Evolutionary conservation across 805 yeast genomes (phyloP).

Genomic region (Candida bentonensis): DNA sequence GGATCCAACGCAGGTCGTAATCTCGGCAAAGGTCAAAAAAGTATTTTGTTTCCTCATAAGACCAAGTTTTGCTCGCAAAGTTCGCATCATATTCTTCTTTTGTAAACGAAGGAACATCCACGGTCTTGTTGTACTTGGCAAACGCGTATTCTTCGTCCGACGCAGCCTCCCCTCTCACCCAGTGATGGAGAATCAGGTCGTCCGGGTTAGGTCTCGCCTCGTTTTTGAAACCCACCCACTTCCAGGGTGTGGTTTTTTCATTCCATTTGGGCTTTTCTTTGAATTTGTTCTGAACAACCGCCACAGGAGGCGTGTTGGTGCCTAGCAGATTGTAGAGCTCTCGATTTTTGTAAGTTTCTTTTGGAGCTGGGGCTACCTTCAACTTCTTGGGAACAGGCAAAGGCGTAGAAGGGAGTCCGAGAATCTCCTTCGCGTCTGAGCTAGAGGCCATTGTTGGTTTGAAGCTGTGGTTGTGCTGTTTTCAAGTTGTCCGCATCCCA

Average conservation of each 20-base stretch:
- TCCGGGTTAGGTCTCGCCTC: conserved; percentile 35
- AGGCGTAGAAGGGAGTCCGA: conserved; percentile 1
- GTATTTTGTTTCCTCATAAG: conserved; percentile 61
- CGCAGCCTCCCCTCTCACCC: conserved; percentile 68
- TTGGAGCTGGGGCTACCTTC: conserved; percentile 32
- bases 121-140: conserved; percentile 55
- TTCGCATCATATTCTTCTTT: conserved; percentile 44
- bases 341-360: conserved; percentile 42
- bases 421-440: background rate
- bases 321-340: conserved; percentile 83
- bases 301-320: conserved; percentile 77
- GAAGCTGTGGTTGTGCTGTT: no score
- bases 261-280: conserved; percentile 49
- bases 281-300: conserved; percentile 38
- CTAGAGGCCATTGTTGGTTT: background rate
- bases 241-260: conserved; percentile 74
- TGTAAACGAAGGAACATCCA: conserved; percentile 57
- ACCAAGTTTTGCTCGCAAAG: conserved; percentile 46
- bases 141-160: conserved; percentile 41
- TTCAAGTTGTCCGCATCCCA: no score
- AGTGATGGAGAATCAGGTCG: conserved; percentile 50
- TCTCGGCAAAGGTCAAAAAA: conserved; percentile 48
- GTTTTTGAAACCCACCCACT: conserved; percentile 45
- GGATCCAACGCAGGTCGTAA: conserved; percentile 57
- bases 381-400: conserved; percentile 11